Evolutionary conservation across 208 protist genomes (phyloP), one percentile per base, ranked within the genome.

Genomic region (Phytomonas sp.): DNA sequence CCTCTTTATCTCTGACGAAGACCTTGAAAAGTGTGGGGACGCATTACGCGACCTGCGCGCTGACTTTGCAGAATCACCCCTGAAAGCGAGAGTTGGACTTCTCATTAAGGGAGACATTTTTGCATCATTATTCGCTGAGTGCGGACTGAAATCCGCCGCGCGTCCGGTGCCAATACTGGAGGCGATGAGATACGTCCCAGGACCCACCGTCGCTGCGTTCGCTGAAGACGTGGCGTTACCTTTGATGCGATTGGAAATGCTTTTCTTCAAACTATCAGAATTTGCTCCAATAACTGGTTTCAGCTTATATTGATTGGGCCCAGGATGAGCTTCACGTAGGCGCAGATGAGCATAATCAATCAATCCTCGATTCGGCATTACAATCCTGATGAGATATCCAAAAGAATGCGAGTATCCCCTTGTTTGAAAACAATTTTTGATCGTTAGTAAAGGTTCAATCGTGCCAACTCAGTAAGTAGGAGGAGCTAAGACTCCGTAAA

Each of bases 321-420:
- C 85, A 0, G 88, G 88, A 13, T 80, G 81, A 46, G 88, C 83
- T 40, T 94, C 88, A 40, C 88, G 88, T 40, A 87, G 70, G 20
- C 88, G 83, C 61, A 94, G 71, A 63, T 91, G 85, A 32, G 88
- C 88, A 76, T 81, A 94, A 65, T 84, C 80, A 46, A 78, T 86
- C 53, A 94, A 88, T n/a, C 88, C 88, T 8, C 79, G 78, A 40
- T 82, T 69, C 67, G 75, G 69, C 34, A 51, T 23, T 32, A 15
- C 29, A 40, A 40, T 51, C 23, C 74, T 74, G 20, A 20, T 62
- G 37, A 69, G 36, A 73, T 69, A 67, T 62, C 66, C 68, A 60
- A 80, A 74, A 67, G n/a, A 65, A 72, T 66, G 7, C 73, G 59
- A 74, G 28, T 11, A 33, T 2, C 0, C 7, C 17, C 17, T 20